These are phyloP conservation scores for Amorphotheca resinae DNA, from an alignment of 495 filamentous ascomycete genomes.

Conservation along the genomic window DNA sequence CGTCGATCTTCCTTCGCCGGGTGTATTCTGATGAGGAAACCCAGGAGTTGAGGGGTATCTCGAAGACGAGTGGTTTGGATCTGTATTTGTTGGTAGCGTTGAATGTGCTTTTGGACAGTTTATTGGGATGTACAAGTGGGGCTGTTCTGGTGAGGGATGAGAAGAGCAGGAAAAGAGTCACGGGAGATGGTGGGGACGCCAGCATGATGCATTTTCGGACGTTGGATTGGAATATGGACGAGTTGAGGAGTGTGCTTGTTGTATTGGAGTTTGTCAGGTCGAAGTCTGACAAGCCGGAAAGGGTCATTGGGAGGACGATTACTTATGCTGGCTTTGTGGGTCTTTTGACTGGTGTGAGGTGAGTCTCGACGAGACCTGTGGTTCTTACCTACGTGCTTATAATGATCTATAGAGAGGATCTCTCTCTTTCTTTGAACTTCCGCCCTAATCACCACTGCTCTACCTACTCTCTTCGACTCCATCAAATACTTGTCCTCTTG, in stretches of 20 bases:
- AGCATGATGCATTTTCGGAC: constrained; percentile 51
- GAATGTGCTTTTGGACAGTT: constrained; percentile 49
- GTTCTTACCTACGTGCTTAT: not conserved
- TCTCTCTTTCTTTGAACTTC: constrained; percentile 55
- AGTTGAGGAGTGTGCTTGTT: constrained; percentile 41
- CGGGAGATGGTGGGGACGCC: constrained; percentile 12
- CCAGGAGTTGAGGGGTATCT: constrained; percentile 47
- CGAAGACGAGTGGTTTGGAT: constrained; percentile 35
- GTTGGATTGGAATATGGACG: constrained; percentile 57
- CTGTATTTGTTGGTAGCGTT: constrained; percentile 48
- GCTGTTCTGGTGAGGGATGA: constrained; percentile 22
- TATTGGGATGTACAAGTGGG: constrained; percentile 57
- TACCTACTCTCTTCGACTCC: constrained; percentile 19
- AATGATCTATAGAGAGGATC: constrained; percentile 20
- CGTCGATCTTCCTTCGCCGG: constrained; percentile 32
- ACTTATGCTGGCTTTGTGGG: constrained; percentile 55
- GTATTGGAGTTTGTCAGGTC: constrained; percentile 42
- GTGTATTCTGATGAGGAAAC: constrained; percentile 46
- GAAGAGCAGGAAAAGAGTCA: constrained; percentile 1
- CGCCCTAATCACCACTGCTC: constrained; percentile 41
- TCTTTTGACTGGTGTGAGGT: constrained; percentile 45
- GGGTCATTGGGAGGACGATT: constrained; percentile 43
- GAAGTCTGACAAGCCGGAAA: constrained; percentile 19
- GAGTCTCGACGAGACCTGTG: too few relatives aligned
- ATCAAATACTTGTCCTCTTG: constrained; percentile 43